These are phyloP conservation scores for Ophiostoma sp. DNA, from an alignment of 2,329 filamentous ascomycete genomes.

Conservation along the genomic window DNA sequence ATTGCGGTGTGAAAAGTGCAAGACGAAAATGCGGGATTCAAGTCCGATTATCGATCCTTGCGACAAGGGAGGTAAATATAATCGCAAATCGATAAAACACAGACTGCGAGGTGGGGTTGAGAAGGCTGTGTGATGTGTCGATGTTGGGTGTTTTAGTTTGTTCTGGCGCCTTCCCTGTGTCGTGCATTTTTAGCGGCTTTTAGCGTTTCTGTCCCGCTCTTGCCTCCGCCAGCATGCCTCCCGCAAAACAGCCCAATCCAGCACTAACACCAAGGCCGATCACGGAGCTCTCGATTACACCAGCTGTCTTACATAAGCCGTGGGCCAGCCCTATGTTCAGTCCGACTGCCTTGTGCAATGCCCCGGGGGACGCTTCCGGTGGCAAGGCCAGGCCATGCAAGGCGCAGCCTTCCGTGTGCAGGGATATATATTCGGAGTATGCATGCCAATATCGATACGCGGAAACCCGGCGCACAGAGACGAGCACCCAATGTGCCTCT, in stretches of 20 bases:
- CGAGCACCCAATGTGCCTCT: neutral
- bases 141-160: neutral
- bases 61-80: neutral
- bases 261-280: neutral
- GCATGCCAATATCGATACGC: neutral
- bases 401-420: constrained; percentile 5
- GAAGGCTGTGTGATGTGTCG: neutral
- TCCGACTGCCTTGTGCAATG: neutral
- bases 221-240: neutral
- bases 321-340: neutral
- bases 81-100: neutral
- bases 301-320: neutral
- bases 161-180: constrained; percentile 1
- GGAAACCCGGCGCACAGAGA: neutral
- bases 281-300: constrained; percentile 3
- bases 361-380: constrained; percentile 5
- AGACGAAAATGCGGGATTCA: neutral
- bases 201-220: neutral
- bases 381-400: constrained; percentile 3
- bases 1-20: neutral
- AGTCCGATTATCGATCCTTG: neutral
- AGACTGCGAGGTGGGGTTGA: neutral
- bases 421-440: neutral
- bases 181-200: constrained; percentile 2
- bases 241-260: neutral